A percentile compares a stretch with the other conserved stretches of the same genome.
Evolutionary conservation across 208 protist species (phyloP).

Genomic region (Crithidia acanthocephali): DNA sequence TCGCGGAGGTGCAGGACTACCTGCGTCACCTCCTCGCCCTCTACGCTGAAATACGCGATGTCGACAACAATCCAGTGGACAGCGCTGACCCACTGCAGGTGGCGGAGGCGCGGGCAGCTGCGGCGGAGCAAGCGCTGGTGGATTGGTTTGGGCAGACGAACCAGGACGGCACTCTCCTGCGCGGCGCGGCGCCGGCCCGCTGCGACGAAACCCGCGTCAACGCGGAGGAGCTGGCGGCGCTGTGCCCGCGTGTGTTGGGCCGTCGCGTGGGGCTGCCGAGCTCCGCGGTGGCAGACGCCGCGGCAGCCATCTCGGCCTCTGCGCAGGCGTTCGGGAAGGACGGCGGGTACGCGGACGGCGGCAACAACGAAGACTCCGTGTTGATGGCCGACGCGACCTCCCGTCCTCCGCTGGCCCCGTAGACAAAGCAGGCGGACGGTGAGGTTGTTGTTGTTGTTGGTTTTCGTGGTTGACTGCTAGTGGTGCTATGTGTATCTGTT

Average conservation of each 20-base stretch:
- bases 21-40: slow-evolving; percentile 52
- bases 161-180: slow-evolving; percentile 2
- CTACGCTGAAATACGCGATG: slow-evolving; percentile 35
- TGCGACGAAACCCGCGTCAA: slow-evolving; percentile 41
- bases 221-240: slow-evolving; percentile 41
- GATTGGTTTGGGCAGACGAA: slow-evolving; percentile 30
- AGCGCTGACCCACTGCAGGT: slow-evolving; percentile 31
- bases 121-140: slow-evolving; percentile 28
- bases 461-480: background rate
- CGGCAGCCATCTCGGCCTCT: slow-evolving; percentile 21
- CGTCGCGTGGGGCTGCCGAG: slow-evolving; percentile 21
- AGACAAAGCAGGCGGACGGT: background rate
- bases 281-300: slow-evolving; percentile 10
- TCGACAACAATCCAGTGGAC: slow-evolving; percentile 30
- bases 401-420: background rate
- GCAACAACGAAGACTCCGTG: slow-evolving; percentile 1
- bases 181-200: slow-evolving; percentile 13
- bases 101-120: slow-evolving; percentile 15
- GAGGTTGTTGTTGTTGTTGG: no score
- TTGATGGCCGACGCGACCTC: slow-evolving; percentile 7
- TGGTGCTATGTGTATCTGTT: no score
- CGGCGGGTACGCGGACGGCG: background rate
- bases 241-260: slow-evolving; percentile 51
- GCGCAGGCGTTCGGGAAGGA: background rate
- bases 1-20: slow-evolving; percentile 43